Base-by-base conservation (phyloP, 148 eudicot species). In the Beta vulgaris region DNA sequence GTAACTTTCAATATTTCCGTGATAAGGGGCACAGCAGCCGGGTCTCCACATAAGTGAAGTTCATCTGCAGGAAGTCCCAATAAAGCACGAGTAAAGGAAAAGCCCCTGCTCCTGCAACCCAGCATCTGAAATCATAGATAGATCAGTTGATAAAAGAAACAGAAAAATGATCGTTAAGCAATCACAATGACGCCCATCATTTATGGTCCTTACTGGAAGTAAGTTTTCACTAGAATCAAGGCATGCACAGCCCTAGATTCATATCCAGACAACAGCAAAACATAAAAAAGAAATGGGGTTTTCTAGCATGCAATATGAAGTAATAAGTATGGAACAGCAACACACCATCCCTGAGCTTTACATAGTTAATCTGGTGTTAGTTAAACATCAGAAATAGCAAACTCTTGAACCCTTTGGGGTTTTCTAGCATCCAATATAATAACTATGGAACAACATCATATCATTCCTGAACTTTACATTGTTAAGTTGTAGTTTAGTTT, bases 71-170 rank as follows among this genome's bases (percentile, higher is more conserved):
- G 80, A 68, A 94, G 84, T 57, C 98, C 98, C 73, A 94, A 78
- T 19, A 94, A 85, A 82, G 98, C 98, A 80, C 97, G 97, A 55
- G 98, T 94, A 82, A 94, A 94, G 71, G 98, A 92, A 84, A 80
- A 90, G n/a, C 98, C 98, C 73, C 98, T 88, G 39, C 79, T 84
- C 76, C 75, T 86, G 73, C 98, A 94, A 34, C 93, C 93, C 71
- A 94, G 18, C 97, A 91, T 94, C 98, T 94, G 85, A 75, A 79
- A 62, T 26, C 46, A 57, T 9, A 39, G 28, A 61, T 62, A 64
- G 19, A 12, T 21, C 55, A 23, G 51, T 64, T 42, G 26, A 8
- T 49, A 62, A 40, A 60, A 34, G 72, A 26, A 28, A 54, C 34
- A 29, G 16, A 69, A 14, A 60, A 48, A 62, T 18, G 51, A 11